Conservation (phyloP, 2,329 filamentous ascomycete species). For the Calonectria ilicicola region DNA sequence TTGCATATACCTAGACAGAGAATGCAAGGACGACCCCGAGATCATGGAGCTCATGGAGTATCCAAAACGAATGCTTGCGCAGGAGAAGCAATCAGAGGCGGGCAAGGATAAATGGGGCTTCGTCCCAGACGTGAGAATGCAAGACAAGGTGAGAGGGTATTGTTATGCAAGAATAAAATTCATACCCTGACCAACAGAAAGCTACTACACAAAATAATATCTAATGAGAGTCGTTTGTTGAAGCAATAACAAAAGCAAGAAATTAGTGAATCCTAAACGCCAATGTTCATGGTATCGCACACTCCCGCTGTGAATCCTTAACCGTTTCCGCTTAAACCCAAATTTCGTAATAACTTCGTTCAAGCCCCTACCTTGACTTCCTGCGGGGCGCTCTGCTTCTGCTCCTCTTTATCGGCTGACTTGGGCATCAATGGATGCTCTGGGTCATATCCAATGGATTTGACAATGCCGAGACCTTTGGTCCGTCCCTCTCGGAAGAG, state of each 20-base stretch:
- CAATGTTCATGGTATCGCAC: conserved; percentile 29
- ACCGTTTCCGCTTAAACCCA: not conserved
- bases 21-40: conserved; percentile 24
- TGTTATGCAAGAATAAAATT: not conserved
- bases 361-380: conserved; percentile 42
- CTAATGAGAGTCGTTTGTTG: conserved; percentile 27
- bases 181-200: not conserved
- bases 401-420: conserved; percentile 28
- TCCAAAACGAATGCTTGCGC: conserved; percentile 30
- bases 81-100: not conserved
- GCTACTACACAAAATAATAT: conserved; percentile 1
- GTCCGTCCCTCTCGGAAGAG: conserved; percentile 95
- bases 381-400: conserved; percentile 32
- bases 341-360: not conserved
- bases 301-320: conserved; percentile 5
- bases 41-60: conserved; percentile 31
- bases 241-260: not conserved
- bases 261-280: conserved; percentile 28
- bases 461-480: conserved; percentile 95
- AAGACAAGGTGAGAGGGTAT: not conserved
- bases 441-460: conserved; percentile 88
- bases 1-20: conserved; percentile 50
- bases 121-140: not conserved
- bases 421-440: conserved; percentile 54
- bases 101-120: not conserved